phyloP scores from a whole-genome alignment of 345 rosid genomes.

The Eucalyptus camaldulensis region DNA sequence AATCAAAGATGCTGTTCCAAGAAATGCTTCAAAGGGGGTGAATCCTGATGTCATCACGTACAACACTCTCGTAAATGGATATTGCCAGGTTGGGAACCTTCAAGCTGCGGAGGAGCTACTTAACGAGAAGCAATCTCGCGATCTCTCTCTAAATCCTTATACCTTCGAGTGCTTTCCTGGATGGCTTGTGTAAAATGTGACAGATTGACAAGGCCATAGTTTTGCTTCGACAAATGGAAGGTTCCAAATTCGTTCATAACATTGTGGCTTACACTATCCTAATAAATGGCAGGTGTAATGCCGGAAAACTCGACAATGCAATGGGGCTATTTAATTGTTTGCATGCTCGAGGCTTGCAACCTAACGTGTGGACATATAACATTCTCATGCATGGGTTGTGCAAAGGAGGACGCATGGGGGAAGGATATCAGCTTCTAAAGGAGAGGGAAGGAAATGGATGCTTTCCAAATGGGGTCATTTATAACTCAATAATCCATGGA shows the following conservation, averaged over 20 bases:
- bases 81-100: background rate
- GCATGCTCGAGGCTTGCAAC: background rate
- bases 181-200: background rate
- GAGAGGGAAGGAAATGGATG: background rate
- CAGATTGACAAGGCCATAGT: background rate
- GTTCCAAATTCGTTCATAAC: no score
- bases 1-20: background rate
- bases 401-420: background rate
- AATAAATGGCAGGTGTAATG: background rate
- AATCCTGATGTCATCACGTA: background rate
- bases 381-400: background rate
- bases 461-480: background rate
- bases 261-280: no score
- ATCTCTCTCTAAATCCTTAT: background rate
- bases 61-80: background rate
- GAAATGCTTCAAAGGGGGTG: background rate
- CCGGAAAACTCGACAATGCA: fast-evolving
- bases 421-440: background rate
- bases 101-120: background rate
- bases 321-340: fast-evolving
- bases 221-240: background rate
- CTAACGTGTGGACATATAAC: background rate
- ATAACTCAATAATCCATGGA: background rate
- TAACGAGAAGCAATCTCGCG: background rate
- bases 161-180: background rate